These are phyloP conservation scores for Lagerstroemia speciosa DNA, from an alignment of 345 rosid genomes.

Conservation along the genomic window DNA sequence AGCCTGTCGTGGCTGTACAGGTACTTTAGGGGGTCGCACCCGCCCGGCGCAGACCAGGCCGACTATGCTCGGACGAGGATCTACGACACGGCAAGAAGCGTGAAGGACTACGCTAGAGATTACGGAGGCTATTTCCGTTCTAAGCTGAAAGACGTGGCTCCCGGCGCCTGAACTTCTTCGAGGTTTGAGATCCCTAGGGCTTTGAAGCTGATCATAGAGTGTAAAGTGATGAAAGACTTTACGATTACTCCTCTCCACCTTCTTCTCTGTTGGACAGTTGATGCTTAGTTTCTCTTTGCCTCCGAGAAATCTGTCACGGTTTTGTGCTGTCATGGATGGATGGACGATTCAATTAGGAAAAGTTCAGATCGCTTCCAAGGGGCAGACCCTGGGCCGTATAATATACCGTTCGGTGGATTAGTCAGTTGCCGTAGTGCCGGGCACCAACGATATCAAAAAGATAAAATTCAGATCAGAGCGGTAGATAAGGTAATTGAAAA, in stretches of 20 bases:
- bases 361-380: too few species aligned
- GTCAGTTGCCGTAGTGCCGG: too few species aligned
- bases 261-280: too few species aligned
- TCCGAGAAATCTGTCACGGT: too few species aligned
- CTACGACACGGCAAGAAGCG: slow-evolving; percentile 71
- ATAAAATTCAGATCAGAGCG: too few species aligned
- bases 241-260: not conserved
- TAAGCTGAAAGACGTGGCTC: slow-evolving; percentile 89
- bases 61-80: slow-evolving; percentile 78
- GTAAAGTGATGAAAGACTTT: not conserved
- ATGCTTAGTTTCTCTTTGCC: too few species aligned
- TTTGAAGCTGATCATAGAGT: not conserved
- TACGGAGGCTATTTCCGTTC: slow-evolving; percentile 81
- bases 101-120: slow-evolving; percentile 78
- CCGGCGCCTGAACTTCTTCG: slow-evolving; percentile 50
- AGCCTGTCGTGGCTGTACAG: slow-evolving; percentile 50
- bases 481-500: too few species aligned
- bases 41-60: slow-evolving; percentile 62
- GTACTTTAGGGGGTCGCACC: slow-evolving; percentile 64
- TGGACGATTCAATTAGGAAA: too few species aligned
- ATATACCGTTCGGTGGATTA: too few species aligned
- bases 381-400: too few species aligned
- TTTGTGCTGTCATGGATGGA: too few species aligned
- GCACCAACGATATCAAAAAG: too few species aligned
- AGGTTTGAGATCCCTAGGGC: not conserved